Base-by-base conservation (phyloP, 1,284 basidiomycete species). In the Cryptococcus sp. region DNA sequence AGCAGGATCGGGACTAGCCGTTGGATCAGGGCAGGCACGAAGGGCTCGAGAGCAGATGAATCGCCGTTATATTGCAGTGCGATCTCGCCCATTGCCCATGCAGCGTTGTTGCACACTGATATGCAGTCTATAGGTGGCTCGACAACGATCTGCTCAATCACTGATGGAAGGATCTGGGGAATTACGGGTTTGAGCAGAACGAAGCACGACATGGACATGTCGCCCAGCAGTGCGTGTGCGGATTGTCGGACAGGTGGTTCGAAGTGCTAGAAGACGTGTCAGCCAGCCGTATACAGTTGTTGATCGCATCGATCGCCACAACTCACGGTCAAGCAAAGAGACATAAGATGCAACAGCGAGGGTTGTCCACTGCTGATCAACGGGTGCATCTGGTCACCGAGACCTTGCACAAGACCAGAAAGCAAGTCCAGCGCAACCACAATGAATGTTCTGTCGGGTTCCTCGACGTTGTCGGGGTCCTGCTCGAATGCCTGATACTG, bases 51-150 rank as follows among this genome's bases (percentile, higher is more conserved):
- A 8, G 67, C 54, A 5, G 62, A 43, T 2, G 74, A 61, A 60
- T 78, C 72, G 23, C 60, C 65, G 38, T 64, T 88, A 73, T 90
- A 93, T 53, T 91, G 88, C 65, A 94, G 80, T 10, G 96, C 92
- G 48, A 99, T 91, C 80, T 99, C 96, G 49, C 96, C 96, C 15
- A 95, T 93, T 19, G 93, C 93, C 96, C 96, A 99, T 1, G 95
- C 94, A n/a, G 96, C 96, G 74, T 99, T 99, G 81, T 99, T 99
- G 79, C 93, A 96, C 13, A 96, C 96, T 65, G 90, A 93, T 62
- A 98, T 87, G 73, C 93, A 93, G 76, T 96, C 93, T 73, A 90
- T 90, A 3, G 91, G 89, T 1, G 74, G 72, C 52, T 77, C 72
- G 55, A 73, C 69, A 64, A 93, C 89, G 62, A 99, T 89, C 73